These are phyloP conservation scores for Microdochium trichocladiopsis DNA, from an alignment of 2,329 filamentous ascomycete genomes.

Conservation along the genomic window DNA sequence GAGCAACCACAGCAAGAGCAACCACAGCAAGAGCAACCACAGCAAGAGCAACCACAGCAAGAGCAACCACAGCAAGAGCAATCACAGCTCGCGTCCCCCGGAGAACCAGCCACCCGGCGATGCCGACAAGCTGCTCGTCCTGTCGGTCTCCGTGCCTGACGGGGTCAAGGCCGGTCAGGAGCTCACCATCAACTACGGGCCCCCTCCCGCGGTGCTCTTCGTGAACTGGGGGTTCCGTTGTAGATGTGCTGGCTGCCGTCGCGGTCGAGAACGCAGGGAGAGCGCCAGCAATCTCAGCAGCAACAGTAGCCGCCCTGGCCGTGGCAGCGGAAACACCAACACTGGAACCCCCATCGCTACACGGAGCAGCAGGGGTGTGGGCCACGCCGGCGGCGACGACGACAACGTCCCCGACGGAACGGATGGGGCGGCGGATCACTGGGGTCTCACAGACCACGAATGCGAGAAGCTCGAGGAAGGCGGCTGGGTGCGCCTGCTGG, in stretches of 20 bases:
- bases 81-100: neutral
- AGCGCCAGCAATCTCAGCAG: neutral
- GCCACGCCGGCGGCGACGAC: no score
- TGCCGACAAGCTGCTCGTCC: neutral
- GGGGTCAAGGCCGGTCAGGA: slow-evolving; percentile 1
- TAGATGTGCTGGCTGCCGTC: neutral
- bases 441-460: no score
- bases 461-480: no score
- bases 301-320: neutral
- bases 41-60: no score
- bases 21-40: no score
- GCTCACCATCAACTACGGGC: neutral
- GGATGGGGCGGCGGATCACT: no score
- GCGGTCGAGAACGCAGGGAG: neutral
- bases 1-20: no score
- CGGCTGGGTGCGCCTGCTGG: no score
- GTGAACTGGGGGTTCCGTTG: neutral
- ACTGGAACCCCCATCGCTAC: no score
- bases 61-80: neutral
- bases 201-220: neutral
- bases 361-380: no score
- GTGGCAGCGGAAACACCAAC: neutral
- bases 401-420: no score
- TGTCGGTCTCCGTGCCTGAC: neutral
- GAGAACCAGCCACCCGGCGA: neutral